Evolutionary conservation across 163 green algal species (phyloP).

Genomic region (Dunaliella salina): DNA sequence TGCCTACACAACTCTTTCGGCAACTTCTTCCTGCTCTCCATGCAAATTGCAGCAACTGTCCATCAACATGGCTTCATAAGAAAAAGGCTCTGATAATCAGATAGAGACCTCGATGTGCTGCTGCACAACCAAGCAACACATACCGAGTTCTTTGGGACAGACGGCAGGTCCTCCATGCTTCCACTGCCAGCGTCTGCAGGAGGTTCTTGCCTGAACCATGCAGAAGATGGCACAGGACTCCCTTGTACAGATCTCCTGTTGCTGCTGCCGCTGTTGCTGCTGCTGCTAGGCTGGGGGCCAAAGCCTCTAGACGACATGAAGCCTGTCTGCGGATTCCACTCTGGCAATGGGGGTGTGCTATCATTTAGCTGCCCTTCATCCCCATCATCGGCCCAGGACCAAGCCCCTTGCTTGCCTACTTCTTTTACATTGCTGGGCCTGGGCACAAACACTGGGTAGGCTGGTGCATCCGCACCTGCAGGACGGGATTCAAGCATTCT

Average conservation of each 20-base stretch:
- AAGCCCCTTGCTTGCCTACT: constrained; percentile 1
- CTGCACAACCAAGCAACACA: background rate
- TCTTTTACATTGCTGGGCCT: constrained; percentile 17
- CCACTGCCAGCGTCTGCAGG: constrained; percentile 4
- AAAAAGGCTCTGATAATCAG: no score
- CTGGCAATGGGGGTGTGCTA: constrained; percentile 9
- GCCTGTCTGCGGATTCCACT: constrained; percentile 49
- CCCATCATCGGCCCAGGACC: constrained; percentile 11
- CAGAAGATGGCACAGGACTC: background rate
- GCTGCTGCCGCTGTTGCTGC: background rate
- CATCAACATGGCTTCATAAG: no score
- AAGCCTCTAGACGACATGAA: constrained; percentile 31
- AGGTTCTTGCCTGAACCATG: background rate
- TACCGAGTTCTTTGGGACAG: constrained; percentile 1
- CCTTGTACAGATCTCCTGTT: background rate
- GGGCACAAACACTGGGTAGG: constrained; percentile 32
- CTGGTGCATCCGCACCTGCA: background rate
- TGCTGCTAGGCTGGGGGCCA: background rate
- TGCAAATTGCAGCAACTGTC: no score
- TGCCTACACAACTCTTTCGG: no score
- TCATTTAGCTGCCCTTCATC: background rate
- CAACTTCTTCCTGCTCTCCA: no score
- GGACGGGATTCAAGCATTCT: no score
- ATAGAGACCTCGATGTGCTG: no score
- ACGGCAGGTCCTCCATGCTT: constrained; percentile 5